Evolutionary conservation across 192 early-diverging fungal species (phyloP).

Genomic region (Rhizoclosmatium sp.): DNA sequence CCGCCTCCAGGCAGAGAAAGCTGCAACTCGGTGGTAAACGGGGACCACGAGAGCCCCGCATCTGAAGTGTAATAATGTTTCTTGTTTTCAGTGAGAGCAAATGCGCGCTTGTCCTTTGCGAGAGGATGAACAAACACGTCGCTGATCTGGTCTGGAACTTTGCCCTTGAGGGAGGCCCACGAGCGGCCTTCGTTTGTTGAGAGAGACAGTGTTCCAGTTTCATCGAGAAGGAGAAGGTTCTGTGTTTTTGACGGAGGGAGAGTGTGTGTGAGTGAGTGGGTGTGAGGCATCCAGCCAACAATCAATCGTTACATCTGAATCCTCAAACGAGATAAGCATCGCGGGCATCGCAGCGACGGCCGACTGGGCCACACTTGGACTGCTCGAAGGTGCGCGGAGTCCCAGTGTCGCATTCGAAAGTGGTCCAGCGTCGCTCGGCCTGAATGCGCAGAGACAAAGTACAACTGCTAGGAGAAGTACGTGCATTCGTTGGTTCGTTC

Average conservation of each 20-base stretch:
- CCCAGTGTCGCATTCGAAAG: too few relatives aligned
- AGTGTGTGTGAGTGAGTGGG: not conserved
- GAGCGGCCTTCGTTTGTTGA: slow-evolving; percentile 73
- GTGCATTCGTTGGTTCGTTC: not conserved
- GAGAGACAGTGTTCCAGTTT: slow-evolving; percentile 63
- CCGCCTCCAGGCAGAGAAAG: slow-evolving; percentile 38
- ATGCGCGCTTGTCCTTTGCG: slow-evolving; percentile 46
- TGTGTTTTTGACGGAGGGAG: not conserved
- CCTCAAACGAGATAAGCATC: slow-evolving; percentile 64
- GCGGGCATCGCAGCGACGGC: slow-evolving; percentile 25
- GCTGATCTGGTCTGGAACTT: slow-evolving; percentile 10
- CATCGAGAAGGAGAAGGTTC: slow-evolving; percentile 60
- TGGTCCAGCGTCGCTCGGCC: too few relatives aligned
- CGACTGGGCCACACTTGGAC: too few relatives aligned
- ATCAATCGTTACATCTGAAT: slow-evolving; percentile 54
- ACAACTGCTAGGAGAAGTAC: not conserved
- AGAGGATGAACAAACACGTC: slow-evolving; percentile 38
- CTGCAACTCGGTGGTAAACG: slow-evolving; percentile 53
- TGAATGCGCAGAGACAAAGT: not conserved
- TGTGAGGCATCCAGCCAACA: not conserved
- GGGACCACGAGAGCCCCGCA: slow-evolving; percentile 63
- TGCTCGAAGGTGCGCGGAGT: too few relatives aligned
- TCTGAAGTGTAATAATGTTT: slow-evolving; percentile 70
- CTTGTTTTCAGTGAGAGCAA: slow-evolving; percentile 56
- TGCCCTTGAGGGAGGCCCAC: slow-evolving; percentile 3